Conservation (phyloP, 176 grass and related monocot genomes). For the Carex kokanica region DNA sequence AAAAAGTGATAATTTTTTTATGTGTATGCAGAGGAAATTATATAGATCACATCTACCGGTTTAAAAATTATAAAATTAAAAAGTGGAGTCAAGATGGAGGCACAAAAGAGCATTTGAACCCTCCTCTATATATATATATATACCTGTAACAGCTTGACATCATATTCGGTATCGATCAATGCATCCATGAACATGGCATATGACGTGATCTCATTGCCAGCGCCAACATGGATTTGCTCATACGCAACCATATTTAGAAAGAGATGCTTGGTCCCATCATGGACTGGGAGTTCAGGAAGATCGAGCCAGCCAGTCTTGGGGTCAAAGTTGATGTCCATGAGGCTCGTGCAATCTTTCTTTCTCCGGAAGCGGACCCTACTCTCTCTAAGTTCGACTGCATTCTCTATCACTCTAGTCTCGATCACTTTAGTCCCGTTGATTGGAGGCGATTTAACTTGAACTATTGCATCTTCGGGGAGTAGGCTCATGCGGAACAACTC, state of each 20-base stretch:
- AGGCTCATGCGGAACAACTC: constrained; percentile 27
- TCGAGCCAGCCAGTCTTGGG: neutral
- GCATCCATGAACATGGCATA: constrained; percentile 16
- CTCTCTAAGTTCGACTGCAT: constrained; percentile 19
- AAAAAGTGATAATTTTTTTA: no score
- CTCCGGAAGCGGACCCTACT: constrained; percentile 10
- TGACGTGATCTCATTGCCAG: constrained; percentile 1
- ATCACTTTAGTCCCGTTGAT: neutral
- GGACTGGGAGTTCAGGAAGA: neutral
- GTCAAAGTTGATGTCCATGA: constrained; percentile 19
- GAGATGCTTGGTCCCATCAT: constrained; percentile 8
- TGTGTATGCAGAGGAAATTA: no score
- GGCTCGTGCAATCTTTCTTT: neutral
- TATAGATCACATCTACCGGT: no score
- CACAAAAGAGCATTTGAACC: no score
- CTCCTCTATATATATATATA: neutral
- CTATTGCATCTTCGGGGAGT: neutral
- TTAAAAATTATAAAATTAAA: no score
- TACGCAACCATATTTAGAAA: constrained; percentile 27
- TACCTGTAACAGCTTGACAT: constrained; percentile 16
- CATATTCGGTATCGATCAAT: neutral
- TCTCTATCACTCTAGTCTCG: neutral
- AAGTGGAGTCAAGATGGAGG: no score
- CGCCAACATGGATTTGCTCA: constrained; percentile 20
- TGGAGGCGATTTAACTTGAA: neutral